phyloP scores from a whole-genome alignment of 768 basidiomycete genomes.

The Podaxis pistillaris region DNA sequence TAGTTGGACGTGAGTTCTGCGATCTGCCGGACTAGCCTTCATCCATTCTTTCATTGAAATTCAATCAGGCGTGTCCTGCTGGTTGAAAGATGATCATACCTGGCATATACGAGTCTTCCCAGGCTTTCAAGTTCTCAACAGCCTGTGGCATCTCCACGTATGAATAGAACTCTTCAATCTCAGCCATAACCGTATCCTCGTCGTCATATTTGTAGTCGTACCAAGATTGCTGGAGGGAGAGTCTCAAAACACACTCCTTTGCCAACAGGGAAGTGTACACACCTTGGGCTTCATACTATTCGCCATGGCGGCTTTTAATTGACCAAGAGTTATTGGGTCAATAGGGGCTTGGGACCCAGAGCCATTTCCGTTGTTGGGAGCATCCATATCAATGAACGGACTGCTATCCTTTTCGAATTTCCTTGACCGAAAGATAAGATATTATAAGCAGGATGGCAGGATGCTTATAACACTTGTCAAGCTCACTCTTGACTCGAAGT shows the following conservation, averaged over 20 bases:
- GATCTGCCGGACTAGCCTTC: conserved; percentile 54
- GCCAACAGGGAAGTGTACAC: conserved; percentile 20
- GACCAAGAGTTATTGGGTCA: conserved; percentile 79
- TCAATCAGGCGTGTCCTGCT: background rate
- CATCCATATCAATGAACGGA: conserved; percentile 15
- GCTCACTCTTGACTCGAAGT: conserved; percentile 6
- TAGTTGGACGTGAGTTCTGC: conserved; percentile 73
- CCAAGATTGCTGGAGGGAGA: conserved; percentile 63
- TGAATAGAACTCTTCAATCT: conserved; percentile 97
- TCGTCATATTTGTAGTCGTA: conserved; percentile 96
- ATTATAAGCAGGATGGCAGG: background rate
- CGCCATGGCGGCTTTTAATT: conserved; percentile 71
- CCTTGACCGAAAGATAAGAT: conserved; percentile 1
- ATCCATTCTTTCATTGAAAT: conserved; percentile 63
- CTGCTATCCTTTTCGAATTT: conserved; percentile 9
- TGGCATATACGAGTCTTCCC: conserved; percentile 79
- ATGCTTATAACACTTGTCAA: background rate
- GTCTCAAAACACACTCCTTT: background rate
- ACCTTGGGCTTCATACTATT: conserved; percentile 77
- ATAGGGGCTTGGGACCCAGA: conserved; percentile 38
- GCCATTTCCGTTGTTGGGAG: conserved; percentile 14
- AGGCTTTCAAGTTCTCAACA: conserved; percentile 82
- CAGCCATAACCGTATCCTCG: conserved; percentile 93
- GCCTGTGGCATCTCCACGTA: conserved; percentile 95
- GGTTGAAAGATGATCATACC: conserved; percentile 39